phyloP scores from a whole-genome alignment of 495 filamentous ascomycete species.

The Lasiosphaeriaceae sp. region DNA sequence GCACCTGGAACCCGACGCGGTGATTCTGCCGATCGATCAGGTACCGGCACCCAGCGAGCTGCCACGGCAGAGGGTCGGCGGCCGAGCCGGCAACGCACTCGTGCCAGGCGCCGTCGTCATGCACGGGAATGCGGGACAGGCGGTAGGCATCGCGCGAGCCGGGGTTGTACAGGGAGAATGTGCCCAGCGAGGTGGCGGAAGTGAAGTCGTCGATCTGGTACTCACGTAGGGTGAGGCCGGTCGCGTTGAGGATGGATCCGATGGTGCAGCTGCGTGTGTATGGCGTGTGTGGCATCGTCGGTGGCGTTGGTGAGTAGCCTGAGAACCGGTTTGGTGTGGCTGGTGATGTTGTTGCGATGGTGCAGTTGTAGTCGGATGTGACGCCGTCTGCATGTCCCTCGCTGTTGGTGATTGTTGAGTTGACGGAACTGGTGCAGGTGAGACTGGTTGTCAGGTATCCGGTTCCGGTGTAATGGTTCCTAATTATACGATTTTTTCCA shows the following conservation, averaged over 20 bases:
- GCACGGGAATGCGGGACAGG: slow-evolving; percentile 6
- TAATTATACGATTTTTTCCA: background rate
- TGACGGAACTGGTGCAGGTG: slow-evolving; percentile 9
- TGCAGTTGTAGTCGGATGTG: slow-evolving; percentile 12
- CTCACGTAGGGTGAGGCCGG: slow-evolving; percentile 12
- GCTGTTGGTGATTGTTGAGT: background rate
- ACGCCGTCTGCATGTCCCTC: background rate
- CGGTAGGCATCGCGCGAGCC: slow-evolving; percentile 15
- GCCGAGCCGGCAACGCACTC: background rate
- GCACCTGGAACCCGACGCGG: slow-evolving; percentile 15
- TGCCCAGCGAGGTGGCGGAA: background rate
- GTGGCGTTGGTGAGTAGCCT: slow-evolving; percentile 25
- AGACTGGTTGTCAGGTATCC: slow-evolving; percentile 13
- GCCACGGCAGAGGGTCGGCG: background rate
- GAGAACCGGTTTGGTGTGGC: slow-evolving; percentile 7
- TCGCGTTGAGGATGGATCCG: slow-evolving; percentile 19
- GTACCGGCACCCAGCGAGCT: slow-evolving; percentile 14
- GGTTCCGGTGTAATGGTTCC: slow-evolving; percentile 14
- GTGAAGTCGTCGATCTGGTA: slow-evolving; percentile 14
- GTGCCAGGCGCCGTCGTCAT: slow-evolving; percentile 7
- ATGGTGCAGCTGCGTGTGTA: slow-evolving; percentile 50
- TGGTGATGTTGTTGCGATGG: background rate
- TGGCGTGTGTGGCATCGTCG: slow-evolving; percentile 46
- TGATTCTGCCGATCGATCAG: slow-evolving; percentile 5
- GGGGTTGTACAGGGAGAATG: slow-evolving; percentile 18